These are phyloP conservation scores for Tolypocladium ophioglossoides DNA, from an alignment of 2,329 filamentous ascomycete genomes.

Conservation along the genomic window DNA sequence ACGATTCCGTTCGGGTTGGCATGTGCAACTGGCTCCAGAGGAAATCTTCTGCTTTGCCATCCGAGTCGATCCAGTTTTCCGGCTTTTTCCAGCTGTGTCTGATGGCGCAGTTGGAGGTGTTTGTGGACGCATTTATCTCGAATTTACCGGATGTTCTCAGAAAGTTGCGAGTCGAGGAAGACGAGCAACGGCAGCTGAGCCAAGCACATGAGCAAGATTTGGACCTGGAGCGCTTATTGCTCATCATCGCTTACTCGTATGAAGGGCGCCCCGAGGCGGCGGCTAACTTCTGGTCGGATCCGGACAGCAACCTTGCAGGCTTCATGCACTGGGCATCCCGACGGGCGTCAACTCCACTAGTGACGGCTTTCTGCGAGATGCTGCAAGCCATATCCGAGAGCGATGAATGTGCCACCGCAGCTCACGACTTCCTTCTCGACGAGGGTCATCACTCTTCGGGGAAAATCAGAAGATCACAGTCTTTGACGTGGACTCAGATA, in stretches of 20 bases:
- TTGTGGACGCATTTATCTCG: slow-evolving; percentile 86
- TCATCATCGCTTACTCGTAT: slow-evolving; percentile 87
- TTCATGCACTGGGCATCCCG: slow-evolving; percentile 97
- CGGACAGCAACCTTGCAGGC: slow-evolving; percentile 84
- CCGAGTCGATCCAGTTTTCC: slow-evolving; percentile 60
- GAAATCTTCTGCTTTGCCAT: slow-evolving; percentile 59
- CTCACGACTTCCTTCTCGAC: slow-evolving; percentile 82
- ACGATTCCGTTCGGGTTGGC: slow-evolving; percentile 74
- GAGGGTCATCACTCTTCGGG: slow-evolving; percentile 65
- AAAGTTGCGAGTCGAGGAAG: slow-evolving; percentile 77
- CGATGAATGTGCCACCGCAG: slow-evolving; percentile 69
- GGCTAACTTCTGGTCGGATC: slow-evolving; percentile 82
- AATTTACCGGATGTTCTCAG: slow-evolving; percentile 91
- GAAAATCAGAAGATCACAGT: slow-evolving; percentile 72
- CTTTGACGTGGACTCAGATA: slow-evolving; percentile 87
- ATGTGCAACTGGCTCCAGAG: slow-evolving; percentile 75
- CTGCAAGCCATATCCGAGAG: slow-evolving; percentile 78
- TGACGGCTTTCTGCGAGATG: slow-evolving; percentile 95
- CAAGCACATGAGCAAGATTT: slow-evolving; percentile 56
- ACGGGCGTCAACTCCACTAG: slow-evolving; percentile 87
- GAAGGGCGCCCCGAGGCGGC: slow-evolving; percentile 77
- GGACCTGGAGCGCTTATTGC: slow-evolving; percentile 78
- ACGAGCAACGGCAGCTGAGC: slow-evolving; percentile 67
- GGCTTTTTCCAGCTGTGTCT: slow-evolving; percentile 61
- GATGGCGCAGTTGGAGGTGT: slow-evolving; percentile 74